phyloP scores from a whole-genome alignment of 2,329 filamentous ascomycete species.

The Aspergillus sp. region DNA sequence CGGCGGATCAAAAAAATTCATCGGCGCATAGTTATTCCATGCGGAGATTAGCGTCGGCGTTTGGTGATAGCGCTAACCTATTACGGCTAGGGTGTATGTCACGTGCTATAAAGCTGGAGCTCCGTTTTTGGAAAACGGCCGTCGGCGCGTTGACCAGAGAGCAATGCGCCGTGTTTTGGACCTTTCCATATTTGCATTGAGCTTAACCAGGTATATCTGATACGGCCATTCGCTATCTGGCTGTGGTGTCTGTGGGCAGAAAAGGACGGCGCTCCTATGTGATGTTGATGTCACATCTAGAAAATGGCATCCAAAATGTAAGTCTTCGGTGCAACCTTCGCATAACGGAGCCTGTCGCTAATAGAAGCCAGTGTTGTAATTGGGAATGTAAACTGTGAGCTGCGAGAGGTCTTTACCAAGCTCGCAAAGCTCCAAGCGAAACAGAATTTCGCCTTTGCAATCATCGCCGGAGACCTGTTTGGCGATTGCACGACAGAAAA shows the following conservation, averaged over 20 bases:
- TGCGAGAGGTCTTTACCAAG: slow-evolving; percentile 70
- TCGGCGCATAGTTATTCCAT: slow-evolving; percentile 25
- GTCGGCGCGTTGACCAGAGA: not conserved
- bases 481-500: slow-evolving; percentile 38
- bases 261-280: not conserved
- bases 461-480: slow-evolving; percentile 80
- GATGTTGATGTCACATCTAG: not conserved
- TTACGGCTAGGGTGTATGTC: slow-evolving; percentile 6
- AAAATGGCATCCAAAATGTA: slow-evolving; percentile 53
- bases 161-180: not conserved
- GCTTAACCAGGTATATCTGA: no score
- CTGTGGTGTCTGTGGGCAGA: no score
- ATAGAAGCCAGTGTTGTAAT: slow-evolving; percentile 54
- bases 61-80: slow-evolving; percentile 6
- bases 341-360: not conserved
- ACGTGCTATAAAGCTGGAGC: slow-evolving; percentile 26
- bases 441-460: slow-evolving; percentile 77
- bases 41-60: slow-evolving; percentile 15
- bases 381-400: slow-evolving; percentile 71
- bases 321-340: slow-evolving; percentile 13
- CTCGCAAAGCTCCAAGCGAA: slow-evolving; percentile 72
- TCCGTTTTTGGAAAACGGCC: slow-evolving; percentile 14
- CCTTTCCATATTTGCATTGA: no score
- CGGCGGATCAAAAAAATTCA: slow-evolving; percentile 30
- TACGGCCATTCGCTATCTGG: no score